Evolutionary conservation across 139 green algal species (phyloP), one percentile per base, ranked within the genome.

Genomic region (Spirogloea muscicola): DNA sequence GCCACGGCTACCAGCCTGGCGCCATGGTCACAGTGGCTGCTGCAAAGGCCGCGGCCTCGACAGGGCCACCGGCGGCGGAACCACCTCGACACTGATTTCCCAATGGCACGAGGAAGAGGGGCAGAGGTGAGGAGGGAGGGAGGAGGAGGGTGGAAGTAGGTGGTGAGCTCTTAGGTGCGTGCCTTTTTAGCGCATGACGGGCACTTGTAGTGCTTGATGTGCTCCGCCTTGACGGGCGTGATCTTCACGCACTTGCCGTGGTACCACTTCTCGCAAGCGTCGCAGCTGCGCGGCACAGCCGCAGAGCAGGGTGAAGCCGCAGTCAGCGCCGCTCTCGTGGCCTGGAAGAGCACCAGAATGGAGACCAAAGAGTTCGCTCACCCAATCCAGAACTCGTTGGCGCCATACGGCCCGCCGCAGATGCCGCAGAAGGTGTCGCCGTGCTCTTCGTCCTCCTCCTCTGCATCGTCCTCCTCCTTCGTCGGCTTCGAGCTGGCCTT

Each of bases 121-220:
- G 13, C 10, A 16, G 55, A 64, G 55, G 29, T 9, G 55, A 40
- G 16, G 55, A 40, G 55, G 29, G 55, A 64, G 55, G 55, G 55
- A 64, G 55, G 13, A 13, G 55, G 13, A 64, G 55, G 13, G 55
- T 10, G 55, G 29, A 64, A 16, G 55, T 10, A 64, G 55, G 55
- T 10, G 39, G 55, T 21, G 55, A 40, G 36, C 9, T 68, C 6
- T 68, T 38, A 76, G 48, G 67, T 52, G 27, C 70, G 68, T 42
- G 70, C n/a, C 46, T 46, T 78, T 27, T 79, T 79, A 29, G 38
- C n/a, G 41, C 75, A 82, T 7, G 55, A 34, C 9, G 75, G 75
- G 51, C 75, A 82, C 39, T 82, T 82, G 61, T 82, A 82, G 25
- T 82, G 29, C 51, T 82, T 80, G 51, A 82, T 82, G n/a, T 82